phyloP scores from a whole-genome alignment of 306 rosid genomes.

The Citrullus amarus region DNA sequence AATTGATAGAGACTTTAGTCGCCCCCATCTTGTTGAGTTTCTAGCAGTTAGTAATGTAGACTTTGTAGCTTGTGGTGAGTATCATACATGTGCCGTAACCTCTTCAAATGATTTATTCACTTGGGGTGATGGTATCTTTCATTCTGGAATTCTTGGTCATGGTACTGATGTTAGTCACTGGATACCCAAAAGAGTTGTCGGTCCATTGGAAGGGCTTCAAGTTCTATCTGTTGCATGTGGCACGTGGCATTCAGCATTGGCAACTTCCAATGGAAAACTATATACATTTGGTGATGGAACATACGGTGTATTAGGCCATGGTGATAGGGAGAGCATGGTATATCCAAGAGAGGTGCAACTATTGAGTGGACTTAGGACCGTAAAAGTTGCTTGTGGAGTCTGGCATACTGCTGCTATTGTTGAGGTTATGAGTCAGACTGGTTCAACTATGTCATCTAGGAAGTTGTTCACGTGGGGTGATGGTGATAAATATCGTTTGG shows the following conservation, averaged over 20 bases:
- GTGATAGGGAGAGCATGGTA: slow-evolving; percentile 46
- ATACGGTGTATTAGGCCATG: slow-evolving; percentile 92
- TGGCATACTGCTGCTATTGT: slow-evolving; percentile 98
- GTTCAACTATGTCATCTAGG: slow-evolving; percentile 35
- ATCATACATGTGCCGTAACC: slow-evolving; percentile 78
- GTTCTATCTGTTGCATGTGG: slow-evolving; percentile 89
- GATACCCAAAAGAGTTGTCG: slow-evolving; percentile 60
- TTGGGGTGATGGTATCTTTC: slow-evolving; percentile 85
- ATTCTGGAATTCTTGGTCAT: slow-evolving; percentile 84
- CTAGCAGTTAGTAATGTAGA: slow-evolving; percentile 43
- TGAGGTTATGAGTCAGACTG: slow-evolving; percentile 46
- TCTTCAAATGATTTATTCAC: slow-evolving; percentile 66
- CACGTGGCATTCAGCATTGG: slow-evolving; percentile 82
- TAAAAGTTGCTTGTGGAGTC: slow-evolving; percentile 83
- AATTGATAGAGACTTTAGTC: slow-evolving; percentile 43
- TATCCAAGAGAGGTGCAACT: slow-evolving; percentile 75
- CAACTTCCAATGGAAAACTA: slow-evolving; percentile 61
- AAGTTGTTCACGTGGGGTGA: slow-evolving; percentile 96
- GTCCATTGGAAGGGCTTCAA: slow-evolving; percentile 72
- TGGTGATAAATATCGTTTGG: slow-evolving; percentile 79
- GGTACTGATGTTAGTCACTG: slow-evolving; percentile 75
- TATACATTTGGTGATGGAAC: slow-evolving; percentile 92
- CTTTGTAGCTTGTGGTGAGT: slow-evolving; percentile 79
- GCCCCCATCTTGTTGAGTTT: slow-evolving; percentile 71
- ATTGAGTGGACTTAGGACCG: slow-evolving; percentile 54